These are phyloP conservation scores for Colletotrichum agaves DNA, from an alignment of 2,329 filamentous ascomycete genomes.

Conservation along the genomic window DNA sequence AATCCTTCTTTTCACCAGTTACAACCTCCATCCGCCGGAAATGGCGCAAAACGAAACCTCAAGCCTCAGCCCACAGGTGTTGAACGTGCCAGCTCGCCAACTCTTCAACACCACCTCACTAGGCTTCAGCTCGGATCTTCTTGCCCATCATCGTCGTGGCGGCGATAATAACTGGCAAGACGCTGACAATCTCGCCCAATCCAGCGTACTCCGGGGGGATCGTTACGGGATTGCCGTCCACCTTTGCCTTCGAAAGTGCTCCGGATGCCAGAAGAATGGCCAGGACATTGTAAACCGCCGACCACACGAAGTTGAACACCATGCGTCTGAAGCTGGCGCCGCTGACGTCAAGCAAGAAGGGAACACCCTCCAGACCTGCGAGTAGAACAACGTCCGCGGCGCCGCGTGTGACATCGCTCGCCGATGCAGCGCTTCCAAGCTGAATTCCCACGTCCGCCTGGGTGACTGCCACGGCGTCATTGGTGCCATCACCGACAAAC, in stretches of 20 bases:
- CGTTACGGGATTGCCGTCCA: constrained; percentile 46
- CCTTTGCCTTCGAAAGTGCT: constrained; percentile 58
- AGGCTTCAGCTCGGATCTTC: constrained; percentile 9
- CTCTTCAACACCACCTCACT: not conserved
- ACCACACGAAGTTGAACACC: constrained; percentile 72
- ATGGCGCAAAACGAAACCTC: not conserved
- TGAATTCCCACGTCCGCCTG: constrained; percentile 70
- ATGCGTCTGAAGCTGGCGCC: constrained; percentile 53
- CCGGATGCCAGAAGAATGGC: constrained; percentile 70
- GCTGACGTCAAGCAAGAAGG: constrained; percentile 61
- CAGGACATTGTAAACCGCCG: constrained; percentile 69
- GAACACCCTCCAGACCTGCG: constrained; percentile 60
- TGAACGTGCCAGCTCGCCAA: constrained; percentile 21
- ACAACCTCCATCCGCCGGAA: constrained; percentile 2
- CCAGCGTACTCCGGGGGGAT: constrained; percentile 65
- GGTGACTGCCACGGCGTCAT: constrained; percentile 70
- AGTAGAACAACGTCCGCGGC: constrained; percentile 70
- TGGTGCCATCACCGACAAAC: constrained; percentile 73
- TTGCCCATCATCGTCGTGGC: constrained; percentile 45
- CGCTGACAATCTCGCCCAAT: constrained; percentile 72
- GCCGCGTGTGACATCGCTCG: constrained; percentile 64
- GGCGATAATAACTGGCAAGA: constrained; percentile 66
- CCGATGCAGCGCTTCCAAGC: constrained; percentile 56
- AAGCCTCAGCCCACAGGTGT: constrained; percentile 14
- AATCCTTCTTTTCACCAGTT: not conserved